phyloP scores from a whole-genome alignment of 805 yeast species.

The Maudiozyma serrabonitensis region DNA sequence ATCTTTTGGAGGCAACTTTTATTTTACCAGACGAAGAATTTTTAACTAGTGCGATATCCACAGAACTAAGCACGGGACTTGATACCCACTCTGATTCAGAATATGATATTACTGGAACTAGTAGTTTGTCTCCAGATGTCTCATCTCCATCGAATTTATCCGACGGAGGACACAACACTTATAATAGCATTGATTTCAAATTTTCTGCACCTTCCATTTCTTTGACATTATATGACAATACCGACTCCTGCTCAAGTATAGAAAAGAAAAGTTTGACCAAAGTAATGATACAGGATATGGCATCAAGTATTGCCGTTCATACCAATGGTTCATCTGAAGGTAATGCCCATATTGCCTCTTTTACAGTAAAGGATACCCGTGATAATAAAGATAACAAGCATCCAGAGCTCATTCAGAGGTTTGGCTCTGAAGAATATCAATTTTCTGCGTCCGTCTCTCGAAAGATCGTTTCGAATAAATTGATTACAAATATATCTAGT shows the following conservation, averaged over 20 bases:
- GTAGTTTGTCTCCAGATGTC: neutral
- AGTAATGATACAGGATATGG: slow-evolving; percentile 51
- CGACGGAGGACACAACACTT: neutral
- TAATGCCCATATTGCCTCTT: slow-evolving; percentile 56
- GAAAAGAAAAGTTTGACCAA: slow-evolving; percentile 40
- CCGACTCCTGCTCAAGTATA: slow-evolving; percentile 31
- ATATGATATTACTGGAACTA: neutral
- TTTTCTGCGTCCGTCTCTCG: slow-evolving; percentile 48
- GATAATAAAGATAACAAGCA: slow-evolving; percentile 54
- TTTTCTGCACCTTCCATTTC: slow-evolving; percentile 59
- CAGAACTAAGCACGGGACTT: too few species aligned
- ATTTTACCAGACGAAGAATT: neutral
- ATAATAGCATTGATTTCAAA: slow-evolving; percentile 29
- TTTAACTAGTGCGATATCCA: neutral
- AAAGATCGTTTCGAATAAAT: slow-evolving; percentile 32
- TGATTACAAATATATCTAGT: slow-evolving; percentile 41
- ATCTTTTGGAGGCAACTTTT: slow-evolving; percentile 39
- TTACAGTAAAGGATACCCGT: slow-evolving; percentile 71
- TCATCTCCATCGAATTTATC: neutral
- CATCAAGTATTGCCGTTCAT: slow-evolving; percentile 40
- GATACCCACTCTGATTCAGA: neutral
- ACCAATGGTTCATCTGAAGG: slow-evolving; percentile 49
- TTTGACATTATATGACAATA: slow-evolving; percentile 48
- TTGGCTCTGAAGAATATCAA: slow-evolving; percentile 55
- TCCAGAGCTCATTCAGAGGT: slow-evolving; percentile 70